Base-by-base conservation (phyloP, 176 grass and related monocot species). In the Oryza nivara region DNA sequence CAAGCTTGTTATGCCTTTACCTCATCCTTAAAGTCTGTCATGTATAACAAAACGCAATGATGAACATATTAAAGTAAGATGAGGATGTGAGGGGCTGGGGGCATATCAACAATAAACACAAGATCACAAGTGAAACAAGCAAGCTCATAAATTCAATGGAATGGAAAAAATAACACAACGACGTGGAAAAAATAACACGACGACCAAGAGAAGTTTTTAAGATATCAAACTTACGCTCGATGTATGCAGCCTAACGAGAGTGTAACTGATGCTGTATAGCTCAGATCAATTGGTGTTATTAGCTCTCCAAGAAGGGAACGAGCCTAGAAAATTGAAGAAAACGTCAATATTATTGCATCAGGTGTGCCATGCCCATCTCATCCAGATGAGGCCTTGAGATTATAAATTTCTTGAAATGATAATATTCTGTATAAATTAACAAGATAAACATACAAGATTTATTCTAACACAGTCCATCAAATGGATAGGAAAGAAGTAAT, bases 201-300 rank as follows among this genome's bases (percentile, higher is more conserved):
- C 7, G 7, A 41, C 25, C 77, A 79, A 63, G 19, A 75, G n/a
- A 56, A 68, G 20, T 3, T 73, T 74, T 54, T 64, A 3, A 35
- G 12, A 58, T 52, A 67, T 41, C 1, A 76, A 75, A 58, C 81
- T 86, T 68, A 95, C 95, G 84, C 93, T 30, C 87, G 83, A 90
- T 98, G 93, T 65, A 98, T 98, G 89, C 93, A 98, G 67, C 96
- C 96, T 36, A 98, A 78, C 26, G 96, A 93, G 82, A 98, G 86
- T 75, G 87, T 91, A 93, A 98, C 81, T 0, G 91, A 93, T 88
- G 90, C 83, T 80, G 82, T 87, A 88, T 95, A 91, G 74, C 78
- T 88, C 78, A 84, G 86, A 90, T 98, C 96, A 89, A 84, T 68
- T 72, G 91, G 25, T 81, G 82, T 49, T 84, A 78, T 76, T 82